A percentile compares a stretch with the other conserved stretches of the same genome.
Evolutionary conservation across 495 filamentous ascomycete genomes (phyloP).

Genomic region (Tuber borchii): DNA sequence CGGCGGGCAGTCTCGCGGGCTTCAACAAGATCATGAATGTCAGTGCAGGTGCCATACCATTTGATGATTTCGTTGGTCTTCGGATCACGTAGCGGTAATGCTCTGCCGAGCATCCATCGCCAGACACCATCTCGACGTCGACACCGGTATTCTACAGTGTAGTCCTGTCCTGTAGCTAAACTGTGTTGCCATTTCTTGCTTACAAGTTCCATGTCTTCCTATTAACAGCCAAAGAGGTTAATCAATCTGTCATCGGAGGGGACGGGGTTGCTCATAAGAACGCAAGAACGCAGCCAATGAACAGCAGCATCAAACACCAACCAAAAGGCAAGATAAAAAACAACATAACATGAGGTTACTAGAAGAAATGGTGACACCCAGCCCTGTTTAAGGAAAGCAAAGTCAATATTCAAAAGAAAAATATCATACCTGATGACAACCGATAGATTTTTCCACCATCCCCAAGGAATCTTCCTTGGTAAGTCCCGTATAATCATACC

Average conservation of each 20-base stretch:
- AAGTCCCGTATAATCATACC: conserved; percentile 66
- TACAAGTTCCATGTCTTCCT: conserved; percentile 53
- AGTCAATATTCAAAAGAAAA: conserved; percentile 14
- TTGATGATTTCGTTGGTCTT: conserved; percentile 58
- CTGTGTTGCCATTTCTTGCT: conserved; percentile 52
- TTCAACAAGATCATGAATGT: conserved; percentile 60
- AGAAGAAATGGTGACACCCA: conserved; percentile 46
- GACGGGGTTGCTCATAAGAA: neutral
- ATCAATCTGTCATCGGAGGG: conserved; percentile 6
- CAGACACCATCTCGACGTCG: conserved; percentile 56
- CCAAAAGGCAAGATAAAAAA: neutral
- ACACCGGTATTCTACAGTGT: conserved; percentile 61
- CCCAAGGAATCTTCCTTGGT: conserved; percentile 50
- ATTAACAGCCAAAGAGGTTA: conserved; percentile 19
- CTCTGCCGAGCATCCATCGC: conserved; percentile 66
- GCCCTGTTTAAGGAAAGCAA: conserved; percentile 26
- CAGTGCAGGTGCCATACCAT: conserved; percentile 69
- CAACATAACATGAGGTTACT: conserved; percentile 7
- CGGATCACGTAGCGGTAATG: conserved; percentile 56
- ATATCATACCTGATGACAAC: neutral
- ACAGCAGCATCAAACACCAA: neutral
- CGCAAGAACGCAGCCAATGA: neutral
- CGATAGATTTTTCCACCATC: conserved; percentile 22
- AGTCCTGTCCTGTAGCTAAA: conserved; percentile 58
- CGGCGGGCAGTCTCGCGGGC: conserved; percentile 54